Conservation (phyloP, 768 basidiomycete genomes). For the Suillus subaureus region DNA sequence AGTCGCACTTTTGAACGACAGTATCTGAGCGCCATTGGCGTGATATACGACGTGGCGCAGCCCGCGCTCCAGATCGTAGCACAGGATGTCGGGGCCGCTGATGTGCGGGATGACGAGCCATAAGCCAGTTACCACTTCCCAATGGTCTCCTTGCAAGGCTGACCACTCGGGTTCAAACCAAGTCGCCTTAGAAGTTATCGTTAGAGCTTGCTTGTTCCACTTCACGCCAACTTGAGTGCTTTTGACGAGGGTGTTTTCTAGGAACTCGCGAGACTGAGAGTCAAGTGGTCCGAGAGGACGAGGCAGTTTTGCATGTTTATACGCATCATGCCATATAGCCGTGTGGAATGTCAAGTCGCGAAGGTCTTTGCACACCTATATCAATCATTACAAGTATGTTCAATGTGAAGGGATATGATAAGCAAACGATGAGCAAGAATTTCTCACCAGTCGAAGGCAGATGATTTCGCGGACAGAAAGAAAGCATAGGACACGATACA, state of each 20-base stretch:
- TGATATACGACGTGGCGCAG: slow-evolving; percentile 3
- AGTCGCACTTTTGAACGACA: neutral
- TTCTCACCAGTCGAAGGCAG: slow-evolving; percentile 6
- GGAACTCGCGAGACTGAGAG: slow-evolving; percentile 5
- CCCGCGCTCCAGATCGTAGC: slow-evolving; percentile 2
- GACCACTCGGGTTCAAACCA: slow-evolving; percentile 7
- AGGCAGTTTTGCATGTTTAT: neutral
- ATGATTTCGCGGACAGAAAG: slow-evolving; percentile 6
- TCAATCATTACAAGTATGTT: neutral
- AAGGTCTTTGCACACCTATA: slow-evolving; percentile 3
- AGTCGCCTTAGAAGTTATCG: slow-evolving; percentile 1
- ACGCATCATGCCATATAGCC: slow-evolving; percentile 2
- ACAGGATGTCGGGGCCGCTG: neutral
- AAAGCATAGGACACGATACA: neutral
- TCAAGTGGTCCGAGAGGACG: slow-evolving; percentile 5
- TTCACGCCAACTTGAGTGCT: slow-evolving; percentile 4
- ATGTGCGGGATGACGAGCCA: slow-evolving; percentile 3
- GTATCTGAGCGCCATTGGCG: neutral
- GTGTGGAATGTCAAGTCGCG: slow-evolving; percentile 3
- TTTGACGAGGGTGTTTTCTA: neutral
- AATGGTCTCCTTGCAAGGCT: slow-evolving; percentile 4
- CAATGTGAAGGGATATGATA: neutral
- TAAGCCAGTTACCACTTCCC: slow-evolving; percentile 3
- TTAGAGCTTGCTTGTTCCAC: slow-evolving; percentile 6
- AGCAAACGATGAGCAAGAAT: neutral